phyloP scores from a whole-genome alignment of 225 moss, liverwort and hornwort genomes.

The Bryum argenteum region DNA sequence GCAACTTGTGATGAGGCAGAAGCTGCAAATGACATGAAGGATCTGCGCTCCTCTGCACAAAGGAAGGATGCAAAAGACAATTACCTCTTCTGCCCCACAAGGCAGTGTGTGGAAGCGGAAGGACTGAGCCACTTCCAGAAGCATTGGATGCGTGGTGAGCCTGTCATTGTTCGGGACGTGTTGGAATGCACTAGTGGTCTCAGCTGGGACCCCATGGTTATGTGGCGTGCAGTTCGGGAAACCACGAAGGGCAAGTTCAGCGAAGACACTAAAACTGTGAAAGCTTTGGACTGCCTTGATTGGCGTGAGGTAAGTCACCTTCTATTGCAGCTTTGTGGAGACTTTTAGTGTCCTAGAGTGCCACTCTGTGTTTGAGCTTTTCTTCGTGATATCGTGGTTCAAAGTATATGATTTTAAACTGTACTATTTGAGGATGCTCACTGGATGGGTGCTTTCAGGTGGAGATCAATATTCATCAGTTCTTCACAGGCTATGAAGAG shows the following conservation, averaged over 20 bases:
- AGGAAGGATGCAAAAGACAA: conserved; percentile 59
- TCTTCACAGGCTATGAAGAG: conserved; percentile 78
- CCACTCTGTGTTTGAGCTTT: background rate
- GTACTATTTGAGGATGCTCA: conserved; percentile 1
- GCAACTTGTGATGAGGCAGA: conserved; percentile 37
- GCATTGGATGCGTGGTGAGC: conserved; percentile 91
- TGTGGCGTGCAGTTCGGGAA: conserved; percentile 98
- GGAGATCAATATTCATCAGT: conserved; percentile 94
- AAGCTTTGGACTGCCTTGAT: conserved; percentile 88
- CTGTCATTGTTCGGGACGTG: conserved; percentile 77
- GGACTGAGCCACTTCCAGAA: conserved; percentile 79
- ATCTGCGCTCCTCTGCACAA: conserved; percentile 56
- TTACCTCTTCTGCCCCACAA: conserved; percentile 68
- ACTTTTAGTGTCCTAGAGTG: background rate
- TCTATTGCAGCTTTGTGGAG: conserved; percentile 3
- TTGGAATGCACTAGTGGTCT: conserved; percentile 75
- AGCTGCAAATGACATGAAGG: conserved; percentile 15
- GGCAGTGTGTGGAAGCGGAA: conserved; percentile 56
- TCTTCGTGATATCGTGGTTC: background rate
- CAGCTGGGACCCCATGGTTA: conserved; percentile 99
- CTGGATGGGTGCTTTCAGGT: conserved; percentile 54
- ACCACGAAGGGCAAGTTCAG: conserved; percentile 86
- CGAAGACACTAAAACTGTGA: conserved; percentile 80
- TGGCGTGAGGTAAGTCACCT: conserved; percentile 77
- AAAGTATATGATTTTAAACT: background rate